Evolutionary conservation across 163 green algal species (phyloP), one percentile per base, ranked within the genome.

Genomic region (Prototheca wickerhamii): DNA sequence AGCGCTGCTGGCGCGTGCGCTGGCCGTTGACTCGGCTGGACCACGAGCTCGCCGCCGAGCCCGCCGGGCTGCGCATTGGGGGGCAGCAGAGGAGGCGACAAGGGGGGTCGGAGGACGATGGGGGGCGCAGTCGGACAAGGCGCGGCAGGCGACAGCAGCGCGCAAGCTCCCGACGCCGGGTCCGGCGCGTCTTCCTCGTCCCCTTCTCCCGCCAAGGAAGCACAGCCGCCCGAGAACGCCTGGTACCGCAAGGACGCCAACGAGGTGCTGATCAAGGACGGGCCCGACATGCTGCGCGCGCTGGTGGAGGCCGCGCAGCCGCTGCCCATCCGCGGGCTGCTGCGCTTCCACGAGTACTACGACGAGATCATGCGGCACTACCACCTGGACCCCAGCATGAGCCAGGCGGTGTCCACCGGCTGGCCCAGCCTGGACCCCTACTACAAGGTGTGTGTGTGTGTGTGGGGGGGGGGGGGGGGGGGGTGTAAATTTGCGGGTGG

Each of bases 211-310:
- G n/a, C n/a, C n/a, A n/a, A n/a, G n/a, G n/a, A n/a, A n/a, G n/a
- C n/a, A n/a, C n/a, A 65, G 31, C 43, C 37, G 37, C 37, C 37
- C 10, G 37, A 62, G 53, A 31, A 44, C 21, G 46, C n/a, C n/a
- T 80, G 32, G 30, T 71, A 77, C 32, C 73, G 82, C 46, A 94
- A 95, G 75, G 86, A 96, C 71, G 90, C 91, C 6, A 92, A 92
- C 61, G 88, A 98, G 37, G 83, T 94, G 63, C 76, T 98, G 58
- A 59, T 87, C 60, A 64, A 68, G 37, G 79, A 92, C 64, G 89
- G 88, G 0, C 51, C 68, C 0, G 74, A 76, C n/a, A 70, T 67
- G 28, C 70, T 97, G 46, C 32, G 33, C 12, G 56, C 28, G 3
- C 82, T 82, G 17, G 43, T 93, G 6, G 62, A 76, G 30, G 46